A percentile compares a stretch with the other conserved stretches of the same genome.
These are phyloP conservation scores for Fusarium protoensiforme DNA, from an alignment of 2,329 filamentous ascomycete species.

Conservation along the genomic window DNA sequence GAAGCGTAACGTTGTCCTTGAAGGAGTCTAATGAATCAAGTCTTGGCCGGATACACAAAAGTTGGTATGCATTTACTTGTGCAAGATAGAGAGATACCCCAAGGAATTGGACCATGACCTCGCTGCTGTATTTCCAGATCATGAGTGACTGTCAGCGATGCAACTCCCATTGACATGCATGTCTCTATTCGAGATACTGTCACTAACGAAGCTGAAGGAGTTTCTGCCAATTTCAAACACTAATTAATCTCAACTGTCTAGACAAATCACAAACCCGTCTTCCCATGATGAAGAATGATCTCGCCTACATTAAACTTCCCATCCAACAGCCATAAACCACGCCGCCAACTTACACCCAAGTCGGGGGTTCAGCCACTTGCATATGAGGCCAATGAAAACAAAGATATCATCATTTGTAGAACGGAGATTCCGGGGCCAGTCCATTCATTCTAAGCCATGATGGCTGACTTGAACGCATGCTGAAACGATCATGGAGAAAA, in stretches of 20 bases:
- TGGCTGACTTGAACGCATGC: neutral
- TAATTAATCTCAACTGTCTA: too few relatives aligned
- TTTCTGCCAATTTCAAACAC: neutral
- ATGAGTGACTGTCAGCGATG: neutral
- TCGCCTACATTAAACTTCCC: neutral
- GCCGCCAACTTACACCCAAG: neutral
- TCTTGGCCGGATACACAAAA: conserved; percentile 33
- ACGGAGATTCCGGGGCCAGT: neutral
- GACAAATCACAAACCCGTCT: neutral
- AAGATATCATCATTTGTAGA: neutral
- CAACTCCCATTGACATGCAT: neutral
- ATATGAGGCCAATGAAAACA: neutral
- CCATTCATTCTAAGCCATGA: neutral
- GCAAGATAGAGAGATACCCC: conserved; percentile 41
- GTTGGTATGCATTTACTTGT: conserved; percentile 21
- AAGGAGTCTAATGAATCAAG: conserved; percentile 17
- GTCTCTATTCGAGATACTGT: neutral
- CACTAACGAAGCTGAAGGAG: neutral
- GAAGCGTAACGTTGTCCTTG: neutral
- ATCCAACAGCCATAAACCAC: neutral
- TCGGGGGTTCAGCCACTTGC: neutral
- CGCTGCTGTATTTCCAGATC: neutral
- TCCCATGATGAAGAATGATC: neutral
- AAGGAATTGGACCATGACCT: conserved; percentile 42
- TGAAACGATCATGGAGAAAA: neutral